Conservation (phyloP, 441 rosid genomes). For the Breynia disticha region DNA sequence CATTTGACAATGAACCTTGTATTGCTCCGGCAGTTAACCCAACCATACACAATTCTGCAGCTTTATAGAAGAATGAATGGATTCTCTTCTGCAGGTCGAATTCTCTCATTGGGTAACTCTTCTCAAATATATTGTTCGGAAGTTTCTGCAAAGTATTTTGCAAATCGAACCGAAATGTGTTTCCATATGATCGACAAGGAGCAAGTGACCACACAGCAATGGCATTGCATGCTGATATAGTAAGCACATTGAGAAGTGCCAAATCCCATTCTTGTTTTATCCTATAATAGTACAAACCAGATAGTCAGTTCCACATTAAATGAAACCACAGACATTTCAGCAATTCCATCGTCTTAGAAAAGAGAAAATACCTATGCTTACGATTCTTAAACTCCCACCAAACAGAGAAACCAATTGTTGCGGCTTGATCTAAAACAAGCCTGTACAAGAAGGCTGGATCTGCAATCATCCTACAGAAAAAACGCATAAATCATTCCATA, state of each 20-base stretch:
- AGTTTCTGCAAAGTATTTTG: constrained; percentile 94
- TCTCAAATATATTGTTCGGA: constrained; percentile 87
- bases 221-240: constrained; percentile 79
- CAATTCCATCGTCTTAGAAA: neutral
- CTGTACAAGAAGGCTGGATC: constrained; percentile 87
- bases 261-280: constrained; percentile 93
- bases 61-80: constrained; percentile 74
- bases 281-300: constrained; percentile 30
- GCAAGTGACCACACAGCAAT: constrained; percentile 87
- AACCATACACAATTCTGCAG: constrained; percentile 74
- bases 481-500: constrained; percentile 4
- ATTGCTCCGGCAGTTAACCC: constrained; percentile 73
- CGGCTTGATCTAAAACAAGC: constrained; percentile 83
- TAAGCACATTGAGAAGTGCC: constrained; percentile 83
- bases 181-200: constrained; percentile 92
- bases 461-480: constrained; percentile 74
- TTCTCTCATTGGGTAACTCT: constrained; percentile 85
- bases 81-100: constrained; percentile 81
- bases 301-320: constrained; percentile 15
- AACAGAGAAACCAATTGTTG: constrained; percentile 77
- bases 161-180: constrained; percentile 80
- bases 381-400: constrained; percentile 93
- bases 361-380: constrained; percentile 53
- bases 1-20: constrained; percentile 74
- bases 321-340: constrained; percentile 4